Evolutionary conservation across 1,284 basidiomycete species (phyloP), one percentile per base, ranked within the genome.

Genomic region (Melampsora medusae): DNA sequence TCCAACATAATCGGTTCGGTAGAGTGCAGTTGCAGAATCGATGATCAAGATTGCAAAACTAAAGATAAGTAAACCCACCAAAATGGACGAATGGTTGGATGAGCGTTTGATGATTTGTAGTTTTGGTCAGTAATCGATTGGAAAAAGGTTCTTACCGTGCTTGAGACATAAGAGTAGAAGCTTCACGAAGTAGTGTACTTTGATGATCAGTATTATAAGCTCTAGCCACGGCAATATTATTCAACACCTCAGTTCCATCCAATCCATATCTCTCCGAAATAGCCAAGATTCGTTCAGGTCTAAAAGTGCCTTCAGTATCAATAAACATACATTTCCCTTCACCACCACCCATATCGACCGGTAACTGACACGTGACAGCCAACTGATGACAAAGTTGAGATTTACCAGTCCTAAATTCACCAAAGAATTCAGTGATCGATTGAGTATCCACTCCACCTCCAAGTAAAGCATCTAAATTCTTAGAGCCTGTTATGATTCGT

Each of bases 161-260:
- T 82, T 97, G 94, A 1, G 93, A 92, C 95, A 97, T 97, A 83
- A 99, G 89, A 12, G 94, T 96, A 81, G 92, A 93, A 0, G 97
- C 97, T 80, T 90, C 92, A 0, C 93, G 90, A 67, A 99, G 86
- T 65, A 99, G 86, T 74, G 92, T 88, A 77, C 93, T 89, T 83
- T 99, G 97, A 84, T 99, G 97, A 83, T 99, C 97, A 53, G 95
- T 94, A 81, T 99, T 99, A 84, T 99, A 99, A 78, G 97, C 97
- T 80, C 97, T 87, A 1, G 97, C 97, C 84, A 99, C 99, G 14
- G 97, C 97, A 59, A 99, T 92, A 81, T 99, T 99, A 84, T 99
- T 97, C 78, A 99, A 85, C 2, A 98, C 97, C 83, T 98, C 96
- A 83, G 99, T 93, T 53, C 95, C 95, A 79, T 95, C 95, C 80